Evolutionary conservation across 176 grass and related monocot genomes (phyloP).

Genomic region (Carex scoparia): DNA sequence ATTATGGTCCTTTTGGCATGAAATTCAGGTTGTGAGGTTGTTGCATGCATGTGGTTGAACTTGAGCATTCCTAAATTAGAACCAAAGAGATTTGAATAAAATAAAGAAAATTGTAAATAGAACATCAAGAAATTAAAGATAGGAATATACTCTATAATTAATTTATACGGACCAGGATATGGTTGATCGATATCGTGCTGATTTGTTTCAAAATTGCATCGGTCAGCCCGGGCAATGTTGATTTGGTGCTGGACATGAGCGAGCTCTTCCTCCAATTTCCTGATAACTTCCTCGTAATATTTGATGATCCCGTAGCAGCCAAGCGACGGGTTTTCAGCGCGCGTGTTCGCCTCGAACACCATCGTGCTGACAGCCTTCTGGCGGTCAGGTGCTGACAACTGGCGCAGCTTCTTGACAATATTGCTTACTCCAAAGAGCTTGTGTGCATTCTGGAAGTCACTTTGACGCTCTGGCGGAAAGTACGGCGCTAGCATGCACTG

Average conservation of each 20-base stretch:
- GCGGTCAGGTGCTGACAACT: background rate
- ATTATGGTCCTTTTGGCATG: background rate
- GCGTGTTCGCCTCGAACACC: conserved; percentile 19
- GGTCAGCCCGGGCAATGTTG: background rate
- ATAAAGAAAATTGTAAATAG: background rate
- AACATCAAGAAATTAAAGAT: background rate
- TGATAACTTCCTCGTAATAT: too few species aligned
- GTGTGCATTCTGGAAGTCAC: conserved; percentile 12
- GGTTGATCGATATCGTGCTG: background rate
- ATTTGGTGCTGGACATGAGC: background rate
- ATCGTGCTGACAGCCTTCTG: background rate
- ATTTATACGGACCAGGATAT: background rate
- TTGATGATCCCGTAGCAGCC: conserved; percentile 5
- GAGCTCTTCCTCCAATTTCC: background rate
- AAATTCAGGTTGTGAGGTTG: background rate
- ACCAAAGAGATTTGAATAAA: background rate
- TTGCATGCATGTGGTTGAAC: background rate
- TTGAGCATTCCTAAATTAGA: conserved; percentile 2
- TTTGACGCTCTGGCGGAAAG: conserved; percentile 10
- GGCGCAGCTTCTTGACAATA: conserved; percentile 16
- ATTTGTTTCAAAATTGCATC: background rate
- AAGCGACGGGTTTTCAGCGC: background rate
- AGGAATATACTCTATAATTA: background rate
- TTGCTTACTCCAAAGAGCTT: conserved; percentile 30
- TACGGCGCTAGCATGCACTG: conserved; percentile 13